Percentiles rank a stretch among this genome's conserved stretches.
Evolutionary conservation across 1,284 basidiomycete genomes (phyloP).

Genomic region (Sutorius eximius): DNA sequence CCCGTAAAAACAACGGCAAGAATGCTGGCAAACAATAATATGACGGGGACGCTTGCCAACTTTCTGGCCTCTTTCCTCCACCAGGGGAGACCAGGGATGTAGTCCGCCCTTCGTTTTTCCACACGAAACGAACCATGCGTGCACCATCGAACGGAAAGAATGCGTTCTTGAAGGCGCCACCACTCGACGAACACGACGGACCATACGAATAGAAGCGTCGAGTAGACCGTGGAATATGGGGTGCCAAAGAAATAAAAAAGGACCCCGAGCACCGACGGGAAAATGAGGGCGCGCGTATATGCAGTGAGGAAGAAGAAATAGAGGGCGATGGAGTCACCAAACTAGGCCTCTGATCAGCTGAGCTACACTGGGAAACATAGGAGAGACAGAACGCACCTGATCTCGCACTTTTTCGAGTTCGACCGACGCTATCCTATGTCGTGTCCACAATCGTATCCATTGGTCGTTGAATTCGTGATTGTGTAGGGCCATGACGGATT

Average conservation of each 20-base stretch:
- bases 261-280: constrained; percentile 65
- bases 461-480: constrained; percentile 74
- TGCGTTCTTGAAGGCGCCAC: constrained; percentile 84
- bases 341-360: constrained; percentile 44
- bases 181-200: constrained; percentile 83
- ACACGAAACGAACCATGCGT: constrained; percentile 76
- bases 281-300: constrained; percentile 76
- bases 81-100: constrained; percentile 61
- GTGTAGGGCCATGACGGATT: constrained; percentile 81
- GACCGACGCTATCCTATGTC: constrained; percentile 27
- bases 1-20: constrained; percentile 73
- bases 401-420: constrained; percentile 43
- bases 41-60: constrained; percentile 75
- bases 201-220: constrained; percentile 75
- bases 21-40: constrained; percentile 70
- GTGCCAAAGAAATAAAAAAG: constrained; percentile 63
- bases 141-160: constrained; percentile 78
- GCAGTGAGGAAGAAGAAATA: constrained; percentile 88
- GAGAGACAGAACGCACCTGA: constrained; percentile 31
- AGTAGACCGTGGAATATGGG: constrained; percentile 80
- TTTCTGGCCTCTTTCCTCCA: constrained; percentile 78
- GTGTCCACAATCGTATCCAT: constrained; percentile 36
- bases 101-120: constrained; percentile 73
- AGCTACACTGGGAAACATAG: neutral
- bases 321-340: constrained; percentile 85